Base-by-base conservation (phyloP, 2,329 filamentous ascomycete species). In the Apiospora arundinis region DNA sequence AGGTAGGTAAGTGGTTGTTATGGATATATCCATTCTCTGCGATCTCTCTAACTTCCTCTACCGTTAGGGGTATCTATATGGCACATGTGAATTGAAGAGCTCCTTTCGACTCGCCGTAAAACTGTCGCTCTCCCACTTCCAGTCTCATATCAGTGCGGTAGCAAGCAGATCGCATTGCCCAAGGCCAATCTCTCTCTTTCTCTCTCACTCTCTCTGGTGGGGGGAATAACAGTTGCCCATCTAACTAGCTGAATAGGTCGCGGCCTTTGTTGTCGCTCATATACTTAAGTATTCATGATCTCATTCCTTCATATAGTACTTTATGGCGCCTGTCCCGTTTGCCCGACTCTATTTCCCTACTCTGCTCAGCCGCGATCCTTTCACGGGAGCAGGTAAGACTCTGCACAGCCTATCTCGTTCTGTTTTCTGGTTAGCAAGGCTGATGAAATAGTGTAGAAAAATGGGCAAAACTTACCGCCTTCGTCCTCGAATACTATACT, bases 401-500 rank as follows among this genome's bases (percentile, higher is more conserved):
- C 83, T 78, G 69, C 82, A 81, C 65, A 91, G 81, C 44, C 83
- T 83, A 72, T 90, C 88, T 75, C 88, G 87, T 76, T 90, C 88
- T 90, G 73, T 56, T 18, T 14, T 32, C 25, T 67, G n/a, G 40
- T 67, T 40, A 63, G 56, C 56, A 63, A 63, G 32, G 23, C 49
- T 63, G 52, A 77, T 80, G 77, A 81, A 76, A 71, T 4, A 46
- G 32, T 74, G 65, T 73, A 73, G 42, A 32, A 46, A 14, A 69
- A 69, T 25, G 48, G n/a, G 32, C 48, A 42, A 8, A 69, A 86
- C 92, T 85, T 82, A 95, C 93, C 92, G 77, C 88, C 85, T 79
- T 94, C 92, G 65, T 87, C 91, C 74, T 97, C 94, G 85, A 98
- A 98, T 73, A 92, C 82, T 77, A 98, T 91, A 14, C 92, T 89